Base-by-base conservation (phyloP, 1,284 basidiomycete genomes). In the Ustilago bromivora region DNA sequence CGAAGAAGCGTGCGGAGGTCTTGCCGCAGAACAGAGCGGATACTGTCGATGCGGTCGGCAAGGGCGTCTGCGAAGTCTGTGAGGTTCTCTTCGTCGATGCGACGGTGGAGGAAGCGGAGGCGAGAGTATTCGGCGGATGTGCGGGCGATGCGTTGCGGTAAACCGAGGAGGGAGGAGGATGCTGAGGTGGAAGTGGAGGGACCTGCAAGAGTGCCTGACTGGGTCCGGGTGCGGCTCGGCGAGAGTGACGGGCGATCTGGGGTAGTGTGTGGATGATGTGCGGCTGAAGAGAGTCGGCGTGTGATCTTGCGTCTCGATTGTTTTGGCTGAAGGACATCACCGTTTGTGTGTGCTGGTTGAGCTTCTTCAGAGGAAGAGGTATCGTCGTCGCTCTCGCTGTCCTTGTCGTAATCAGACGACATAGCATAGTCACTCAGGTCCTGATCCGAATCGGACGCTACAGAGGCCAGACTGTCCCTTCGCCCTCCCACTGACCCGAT, bases 41-140 rank as follows among this genome's bases (percentile, higher is more conserved):
- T 92, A 40, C 91, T 90, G 78, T 93, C 91, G 69, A 96, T 91
- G 61, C 93, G 90, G 15, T 92, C 93, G 88, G 94, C 91, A 15
- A 95, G 90, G 74, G 92, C 92, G 66, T 92, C 90, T 2, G 96
- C 90, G 80, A 94, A 94, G 9, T 56, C 61, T 10, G 89, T 89
- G 84, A 93, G 94, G 2, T 90, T 89, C 79, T 94, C 92, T 12
- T 88, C 88, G 11, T 90, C 89, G 17, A 95, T 94, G 85, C 97
- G 96, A 17, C 91, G 90, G 43, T 91, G 90, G 78, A 97, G 92
- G 85, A 98, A 98, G 40, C 94, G 88, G n/a, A 98, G 89, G 84
- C 98, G 95, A 3, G 91, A 94, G 84, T 96, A 97, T 86, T 97
- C 96, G 12, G 91, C 89, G 12, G 95, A 94, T 15, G 95, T 92